Percentiles rank a stretch among this genome's conserved stretches.
These are phyloP conservation scores for Pistacia integerrima DNA, from an alignment of 345 rosid species.

Conservation along the genomic window DNA sequence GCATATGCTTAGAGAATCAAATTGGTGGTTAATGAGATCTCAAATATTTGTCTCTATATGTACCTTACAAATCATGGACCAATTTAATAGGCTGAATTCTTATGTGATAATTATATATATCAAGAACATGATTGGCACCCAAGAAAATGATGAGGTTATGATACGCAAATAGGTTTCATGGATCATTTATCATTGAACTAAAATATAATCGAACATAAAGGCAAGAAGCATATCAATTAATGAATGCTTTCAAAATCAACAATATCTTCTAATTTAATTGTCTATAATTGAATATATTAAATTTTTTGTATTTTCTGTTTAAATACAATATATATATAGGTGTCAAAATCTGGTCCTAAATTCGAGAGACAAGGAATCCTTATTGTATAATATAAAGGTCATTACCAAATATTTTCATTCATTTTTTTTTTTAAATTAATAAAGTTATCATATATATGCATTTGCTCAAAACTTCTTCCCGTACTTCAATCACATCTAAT, in stretches of 20 bases:
- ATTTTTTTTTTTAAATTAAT: too few relatives aligned
- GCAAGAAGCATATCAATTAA: neutral
- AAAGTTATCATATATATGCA: too few relatives aligned
- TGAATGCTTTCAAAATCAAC: neutral
- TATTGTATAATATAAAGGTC: too few relatives aligned
- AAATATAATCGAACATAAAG: neutral
- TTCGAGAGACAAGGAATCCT: neutral
- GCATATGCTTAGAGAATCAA: neutral
- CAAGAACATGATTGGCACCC: too few relatives aligned
- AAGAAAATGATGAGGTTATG: too few relatives aligned
- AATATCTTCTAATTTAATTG: neutral
- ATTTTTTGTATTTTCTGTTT: neutral
- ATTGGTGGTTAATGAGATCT: neutral
- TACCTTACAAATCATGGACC: neutral
- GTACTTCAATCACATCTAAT: neutral
- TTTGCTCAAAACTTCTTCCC: neutral
- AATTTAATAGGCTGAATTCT: neutral
- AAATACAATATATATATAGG: neutral
- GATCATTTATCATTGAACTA: neutral
- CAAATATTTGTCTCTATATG: neutral
- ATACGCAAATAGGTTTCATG: too few relatives aligned
- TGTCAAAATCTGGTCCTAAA: slow-evolving; percentile 9
- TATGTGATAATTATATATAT: neutral
- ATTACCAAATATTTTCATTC: too few relatives aligned
- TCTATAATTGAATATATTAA: neutral